phyloP scores from a whole-genome alignment of 192 early-diverging fungal genomes.

The Cetraspora pellucida region DNA sequence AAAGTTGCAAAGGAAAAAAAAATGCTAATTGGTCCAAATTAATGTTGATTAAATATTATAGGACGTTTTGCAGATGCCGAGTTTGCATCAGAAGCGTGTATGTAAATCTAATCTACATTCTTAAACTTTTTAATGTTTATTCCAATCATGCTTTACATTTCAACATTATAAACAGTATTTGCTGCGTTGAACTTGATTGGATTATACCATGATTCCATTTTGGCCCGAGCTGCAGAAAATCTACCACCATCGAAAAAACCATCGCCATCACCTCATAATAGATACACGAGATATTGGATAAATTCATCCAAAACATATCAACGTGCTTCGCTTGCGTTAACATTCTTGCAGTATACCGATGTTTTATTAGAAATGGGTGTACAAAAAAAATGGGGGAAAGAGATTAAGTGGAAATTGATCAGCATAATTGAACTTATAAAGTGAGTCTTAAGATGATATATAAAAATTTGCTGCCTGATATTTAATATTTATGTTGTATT shows the following conservation, averaged over 20 bases:
- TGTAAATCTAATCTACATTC: not conserved
- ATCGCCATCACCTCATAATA: conserved; percentile 59
- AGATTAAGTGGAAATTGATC: conserved; percentile 63
- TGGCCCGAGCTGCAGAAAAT: conserved; percentile 53
- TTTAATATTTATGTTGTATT: not conserved
- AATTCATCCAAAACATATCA: conserved; percentile 53
- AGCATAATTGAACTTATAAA: conserved; percentile 68
- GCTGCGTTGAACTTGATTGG: conserved; percentile 77
- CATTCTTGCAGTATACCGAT: conserved; percentile 71
- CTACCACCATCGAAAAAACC: conserved; percentile 45
- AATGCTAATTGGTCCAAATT: not conserved
- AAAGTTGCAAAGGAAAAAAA: no score
- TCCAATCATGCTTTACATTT: not conserved
- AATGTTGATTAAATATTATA: conserved; percentile 40
- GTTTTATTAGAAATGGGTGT: conserved; percentile 80
- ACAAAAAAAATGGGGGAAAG: conserved; percentile 63
- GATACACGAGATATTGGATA: conserved; percentile 72
- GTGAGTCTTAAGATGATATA: conserved; percentile 34
- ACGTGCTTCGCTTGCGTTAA: conserved; percentile 61
- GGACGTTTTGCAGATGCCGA: conserved; percentile 93
- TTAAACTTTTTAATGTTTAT: not conserved
- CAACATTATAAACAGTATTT: conserved; percentile 58
- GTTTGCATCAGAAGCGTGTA: conserved; percentile 84
- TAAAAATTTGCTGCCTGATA: not conserved
- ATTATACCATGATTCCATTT: conserved; percentile 86